Conservation (phyloP, 495 filamentous ascomycete species). For the Podospora appendiculata region DNA sequence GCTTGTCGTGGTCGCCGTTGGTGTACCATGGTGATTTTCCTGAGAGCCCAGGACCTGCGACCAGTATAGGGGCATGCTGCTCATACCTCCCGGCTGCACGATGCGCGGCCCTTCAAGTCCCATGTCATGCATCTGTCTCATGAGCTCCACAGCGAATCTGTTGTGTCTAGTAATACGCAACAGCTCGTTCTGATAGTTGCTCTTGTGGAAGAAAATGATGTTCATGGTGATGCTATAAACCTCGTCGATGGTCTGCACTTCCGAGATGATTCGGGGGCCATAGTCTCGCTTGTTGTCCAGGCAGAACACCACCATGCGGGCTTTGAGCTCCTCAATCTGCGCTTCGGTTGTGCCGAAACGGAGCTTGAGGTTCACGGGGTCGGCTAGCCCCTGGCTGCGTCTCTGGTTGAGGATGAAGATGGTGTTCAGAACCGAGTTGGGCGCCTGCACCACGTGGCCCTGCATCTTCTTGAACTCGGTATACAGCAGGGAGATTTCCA, state of each 20-base stretch:
- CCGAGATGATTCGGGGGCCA: slow-evolving; percentile 82
- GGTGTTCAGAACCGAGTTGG: slow-evolving; percentile 86
- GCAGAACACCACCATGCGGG: slow-evolving; percentile 80
- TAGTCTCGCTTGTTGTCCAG: slow-evolving; percentile 84
- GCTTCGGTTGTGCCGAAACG: slow-evolving; percentile 85
- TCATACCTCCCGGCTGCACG: slow-evolving; percentile 57
- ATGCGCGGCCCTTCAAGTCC: slow-evolving; percentile 82
- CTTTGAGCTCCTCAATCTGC: slow-evolving; percentile 77
- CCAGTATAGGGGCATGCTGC: slow-evolving; percentile 43
- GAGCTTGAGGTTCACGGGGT: slow-evolving; percentile 75
- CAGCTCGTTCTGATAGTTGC: slow-evolving; percentile 83
- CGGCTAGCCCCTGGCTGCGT: slow-evolving; percentile 79
- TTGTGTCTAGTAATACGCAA: slow-evolving; percentile 85
- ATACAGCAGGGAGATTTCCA: slow-evolving; percentile 88
- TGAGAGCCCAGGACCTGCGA: slow-evolving; percentile 27
- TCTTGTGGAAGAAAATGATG: slow-evolving; percentile 97
- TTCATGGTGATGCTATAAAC: slow-evolving; percentile 71
- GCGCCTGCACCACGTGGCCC: slow-evolving; percentile 90
- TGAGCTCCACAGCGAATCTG: slow-evolving; percentile 90
- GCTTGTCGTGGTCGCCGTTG: background rate
- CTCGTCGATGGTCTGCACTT: slow-evolving; percentile 58
- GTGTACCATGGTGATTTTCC: slow-evolving; percentile 3
- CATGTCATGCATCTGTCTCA: slow-evolving; percentile 74
- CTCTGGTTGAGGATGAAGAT: slow-evolving; percentile 94
- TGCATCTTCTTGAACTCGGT: slow-evolving; percentile 99